Percentiles rank a stretch among this genome's conserved stretches.
Conservation (phyloP, 1,284 basidiomycete genomes). For the Athelia psychrophila region DNA sequence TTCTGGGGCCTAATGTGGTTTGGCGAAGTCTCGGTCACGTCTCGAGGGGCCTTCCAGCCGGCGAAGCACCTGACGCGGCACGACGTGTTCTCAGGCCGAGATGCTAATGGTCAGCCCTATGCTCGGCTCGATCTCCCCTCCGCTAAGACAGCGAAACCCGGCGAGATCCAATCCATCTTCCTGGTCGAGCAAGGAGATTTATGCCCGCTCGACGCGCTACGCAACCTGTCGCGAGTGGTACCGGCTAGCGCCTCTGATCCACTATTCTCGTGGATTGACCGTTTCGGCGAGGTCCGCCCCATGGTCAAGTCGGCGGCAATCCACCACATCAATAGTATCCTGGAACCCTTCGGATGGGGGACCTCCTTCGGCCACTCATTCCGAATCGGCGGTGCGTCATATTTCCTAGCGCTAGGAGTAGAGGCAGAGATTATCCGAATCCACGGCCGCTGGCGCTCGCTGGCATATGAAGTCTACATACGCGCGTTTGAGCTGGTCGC, state of each 20-base stretch:
- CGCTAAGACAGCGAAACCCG: slow-evolving; percentile 31
- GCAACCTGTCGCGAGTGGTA: slow-evolving; percentile 23
- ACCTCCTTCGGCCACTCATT: slow-evolving; percentile 35
- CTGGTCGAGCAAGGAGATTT: slow-evolving; percentile 19
- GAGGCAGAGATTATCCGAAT: slow-evolving; percentile 27
- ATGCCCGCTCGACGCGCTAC: slow-evolving; percentile 25
- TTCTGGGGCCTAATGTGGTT: slow-evolving; percentile 37
- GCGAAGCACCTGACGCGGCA: slow-evolving; percentile 18
- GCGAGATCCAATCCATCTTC: slow-evolving; percentile 27
- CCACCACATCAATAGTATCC: slow-evolving; percentile 22
- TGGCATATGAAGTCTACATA: slow-evolving; percentile 32
- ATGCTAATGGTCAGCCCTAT: slow-evolving; percentile 19
- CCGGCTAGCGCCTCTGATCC: slow-evolving; percentile 25
- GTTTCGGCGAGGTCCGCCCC: slow-evolving; percentile 17
- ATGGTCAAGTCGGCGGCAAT: slow-evolving; percentile 25
- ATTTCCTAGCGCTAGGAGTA: slow-evolving; percentile 23
- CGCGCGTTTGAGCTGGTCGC: slow-evolving; percentile 25
- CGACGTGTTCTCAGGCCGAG: slow-evolving; percentile 12
- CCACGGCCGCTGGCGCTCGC: slow-evolving; percentile 24
- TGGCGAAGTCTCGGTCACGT: slow-evolving; percentile 27
- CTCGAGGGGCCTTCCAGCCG: slow-evolving; percentile 15
- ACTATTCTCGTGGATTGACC: slow-evolving; percentile 25
- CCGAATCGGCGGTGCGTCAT: slow-evolving; percentile 33
- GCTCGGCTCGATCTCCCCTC: slow-evolving; percentile 23
- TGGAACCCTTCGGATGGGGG: slow-evolving; percentile 21